A percentile compares a stretch with the other conserved stretches of the same genome.
Evolutionary conservation across 129 eudicot species (phyloP).

Genomic region (Scalesia atractyloides): DNA sequence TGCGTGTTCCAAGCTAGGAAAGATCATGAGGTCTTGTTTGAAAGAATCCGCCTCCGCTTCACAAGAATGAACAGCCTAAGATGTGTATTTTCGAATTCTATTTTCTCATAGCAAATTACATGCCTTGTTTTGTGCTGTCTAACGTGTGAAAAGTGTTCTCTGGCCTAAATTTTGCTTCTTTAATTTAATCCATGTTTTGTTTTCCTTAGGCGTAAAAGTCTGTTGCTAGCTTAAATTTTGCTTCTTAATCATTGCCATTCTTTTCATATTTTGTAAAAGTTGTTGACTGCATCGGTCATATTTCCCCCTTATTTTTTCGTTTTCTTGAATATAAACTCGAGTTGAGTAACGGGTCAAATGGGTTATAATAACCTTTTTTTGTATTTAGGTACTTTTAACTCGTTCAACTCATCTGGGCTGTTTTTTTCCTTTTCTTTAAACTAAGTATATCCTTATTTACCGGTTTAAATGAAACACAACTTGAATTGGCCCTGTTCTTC

Average conservation of each 20-base stretch:
- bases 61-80: slow-evolving; percentile 42
- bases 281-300: too few relatives aligned
- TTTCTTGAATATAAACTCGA: too few relatives aligned
- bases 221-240: not conserved
- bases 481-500: too few relatives aligned
- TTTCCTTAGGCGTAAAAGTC: not conserved
- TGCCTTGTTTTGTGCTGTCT: slow-evolving; percentile 24
- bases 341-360: too few relatives aligned
- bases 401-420: too few relatives aligned
- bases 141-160: slow-evolving; percentile 22
- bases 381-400: too few relatives aligned
- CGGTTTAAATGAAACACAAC: too few relatives aligned
- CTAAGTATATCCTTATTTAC: too few relatives aligned
- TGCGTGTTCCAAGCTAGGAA: slow-evolving; percentile 86
- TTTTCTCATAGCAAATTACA: slow-evolving; percentile 21
- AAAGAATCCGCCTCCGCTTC: slow-evolving; percentile 69
- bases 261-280: not conserved
- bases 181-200: slow-evolving; percentile 8
- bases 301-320: not conserved
- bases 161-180: slow-evolving; percentile 30
- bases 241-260: not conserved
- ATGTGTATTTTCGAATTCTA: slow-evolving; percentile 19
- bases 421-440: too few relatives aligned
- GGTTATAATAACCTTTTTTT: too few relatives aligned
- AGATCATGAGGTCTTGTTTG: slow-evolving; percentile 78